Percentiles rank a stretch among this genome's conserved stretches.
Evolutionary conservation across 1,139 yeast species (phyloP).

Genomic region (Kazachstania sp.): DNA sequence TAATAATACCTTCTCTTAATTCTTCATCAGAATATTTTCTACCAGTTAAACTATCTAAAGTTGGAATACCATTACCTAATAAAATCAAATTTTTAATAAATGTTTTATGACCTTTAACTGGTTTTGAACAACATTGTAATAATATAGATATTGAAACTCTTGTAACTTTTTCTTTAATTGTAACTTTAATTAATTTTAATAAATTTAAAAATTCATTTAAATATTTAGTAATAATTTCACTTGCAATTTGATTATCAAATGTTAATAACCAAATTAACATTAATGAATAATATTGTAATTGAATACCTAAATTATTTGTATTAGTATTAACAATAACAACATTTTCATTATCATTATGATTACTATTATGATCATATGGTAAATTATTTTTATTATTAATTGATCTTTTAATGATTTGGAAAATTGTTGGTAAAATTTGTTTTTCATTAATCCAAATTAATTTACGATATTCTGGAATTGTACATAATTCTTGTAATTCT

Average conservation of each 20-base stretch:
- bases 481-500: conserved; percentile 33
- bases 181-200: conserved; percentile 62
- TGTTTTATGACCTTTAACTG: conserved; percentile 27
- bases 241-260: conserved; percentile 52
- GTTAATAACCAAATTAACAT: conserved; percentile 79
- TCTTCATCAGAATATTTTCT: conserved; percentile 96
- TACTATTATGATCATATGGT: conserved; percentile 1
- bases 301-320: conserved; percentile 49
- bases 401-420: conserved; percentile 34
- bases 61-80: conserved; percentile 66
- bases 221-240: conserved; percentile 40
- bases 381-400: conserved; percentile 10
- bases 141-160: conserved; percentile 72
- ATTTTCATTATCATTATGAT: background rate
- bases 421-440: conserved; percentile 49
- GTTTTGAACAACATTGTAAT: conserved; percentile 45
- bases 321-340: conserved; percentile 34
- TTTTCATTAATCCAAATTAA: conserved; percentile 48
- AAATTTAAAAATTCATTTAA: conserved; percentile 39
- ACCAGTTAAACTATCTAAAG: conserved; percentile 61
- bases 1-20: conserved; percentile 60
- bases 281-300: conserved; percentile 73
- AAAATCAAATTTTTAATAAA: conserved; percentile 60
- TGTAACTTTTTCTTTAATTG: conserved; percentile 86
- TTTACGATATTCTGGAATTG: conserved; percentile 49